Base-by-base conservation (phyloP, 768 basidiomycete species). In the Auriscalpium vulgare region DNA sequence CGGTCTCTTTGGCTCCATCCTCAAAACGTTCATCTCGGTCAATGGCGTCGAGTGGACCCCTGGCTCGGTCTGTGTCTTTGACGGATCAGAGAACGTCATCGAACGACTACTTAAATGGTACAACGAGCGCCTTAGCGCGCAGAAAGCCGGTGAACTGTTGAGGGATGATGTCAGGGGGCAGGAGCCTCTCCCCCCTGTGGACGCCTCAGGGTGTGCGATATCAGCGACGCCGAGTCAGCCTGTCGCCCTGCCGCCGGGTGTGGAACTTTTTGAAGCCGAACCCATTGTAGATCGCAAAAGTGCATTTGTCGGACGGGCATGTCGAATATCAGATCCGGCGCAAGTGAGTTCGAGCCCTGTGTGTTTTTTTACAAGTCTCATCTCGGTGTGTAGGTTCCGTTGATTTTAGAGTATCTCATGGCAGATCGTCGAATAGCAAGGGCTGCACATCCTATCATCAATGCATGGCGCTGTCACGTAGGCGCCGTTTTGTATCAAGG, bases 211-310 rank as follows among this genome's bases (percentile, higher is more conserved):
- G 10, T 8, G 11, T 8, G 44, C 38, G n/a, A 37, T 23, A n/a
- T 8, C 14, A 49, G 47, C 9, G 36, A 37, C 35, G 37, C 49
- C 35, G 35, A 21, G 47, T 48, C 47, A 52, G 36, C 35, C 40
- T n/a, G 37, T 38, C 17, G 36, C 38, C 36, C 73, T 85, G 16
- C 87, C 87, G 0, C 75, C 78, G 17, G 87, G 81, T 1, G 72
- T 91, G n/a, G 69, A 80, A 48, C 78, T 97, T 11, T 71, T 80
- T 56, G 78, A 83, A 46, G 82, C 88, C 0, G 89, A 91, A 55
- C 82, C 95, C 1, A 91, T 97, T 54, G 73, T 79, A 8, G 95
- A 95, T 68, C 78, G 93, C 29, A 95, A 88, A 68, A 91, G 88
- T 59, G 76, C 78, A 0, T 97, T 97, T 63, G 75, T 95, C 8